Conservation (phyloP, 345 rosid genomes). For the Limnanthes douglasii region DNA sequence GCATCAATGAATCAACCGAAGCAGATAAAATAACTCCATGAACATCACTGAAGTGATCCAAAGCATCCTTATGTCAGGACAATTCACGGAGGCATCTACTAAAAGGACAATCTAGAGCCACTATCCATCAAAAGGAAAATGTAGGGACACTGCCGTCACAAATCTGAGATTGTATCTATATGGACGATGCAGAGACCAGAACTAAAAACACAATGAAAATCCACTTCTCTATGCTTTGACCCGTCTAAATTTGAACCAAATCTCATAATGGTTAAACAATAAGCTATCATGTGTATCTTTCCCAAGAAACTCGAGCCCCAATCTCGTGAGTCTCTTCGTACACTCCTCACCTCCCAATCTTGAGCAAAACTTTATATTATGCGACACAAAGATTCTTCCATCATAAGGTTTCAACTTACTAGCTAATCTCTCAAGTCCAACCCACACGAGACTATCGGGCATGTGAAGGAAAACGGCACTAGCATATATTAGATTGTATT, state of each 20-base stretch:
- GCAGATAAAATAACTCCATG: no score
- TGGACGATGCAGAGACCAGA: no score
- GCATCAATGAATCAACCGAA: no score
- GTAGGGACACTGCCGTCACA: background rate
- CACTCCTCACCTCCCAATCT: constrained; percentile 74
- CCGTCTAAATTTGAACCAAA: constrained; percentile 78
- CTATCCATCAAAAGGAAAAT: background rate
- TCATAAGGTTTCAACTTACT: constrained; percentile 55
- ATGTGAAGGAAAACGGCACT: constrained; percentile 97
- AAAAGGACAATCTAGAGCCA: no score
- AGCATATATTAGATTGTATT: constrained; percentile 82
- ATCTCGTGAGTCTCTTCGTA: constrained; percentile 41
- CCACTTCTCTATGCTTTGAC: constrained; percentile 22
- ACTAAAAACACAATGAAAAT: background rate
- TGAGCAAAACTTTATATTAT: constrained; percentile 84
- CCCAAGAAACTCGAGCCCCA: constrained; percentile 69
- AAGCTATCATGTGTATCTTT: constrained; percentile 79
- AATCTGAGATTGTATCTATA: no score
- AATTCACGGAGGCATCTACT: no score
- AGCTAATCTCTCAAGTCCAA: constrained; percentile 65
- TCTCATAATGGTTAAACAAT: constrained; percentile 90
- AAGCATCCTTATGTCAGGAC: no score
- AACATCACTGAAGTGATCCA: no score
- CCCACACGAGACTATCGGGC: constrained; percentile 95
- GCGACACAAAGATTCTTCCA: constrained; percentile 87